These are phyloP conservation scores for Botrytis paeoniae DNA, from an alignment of 2,329 filamentous ascomycete species.

Conservation along the genomic window DNA sequence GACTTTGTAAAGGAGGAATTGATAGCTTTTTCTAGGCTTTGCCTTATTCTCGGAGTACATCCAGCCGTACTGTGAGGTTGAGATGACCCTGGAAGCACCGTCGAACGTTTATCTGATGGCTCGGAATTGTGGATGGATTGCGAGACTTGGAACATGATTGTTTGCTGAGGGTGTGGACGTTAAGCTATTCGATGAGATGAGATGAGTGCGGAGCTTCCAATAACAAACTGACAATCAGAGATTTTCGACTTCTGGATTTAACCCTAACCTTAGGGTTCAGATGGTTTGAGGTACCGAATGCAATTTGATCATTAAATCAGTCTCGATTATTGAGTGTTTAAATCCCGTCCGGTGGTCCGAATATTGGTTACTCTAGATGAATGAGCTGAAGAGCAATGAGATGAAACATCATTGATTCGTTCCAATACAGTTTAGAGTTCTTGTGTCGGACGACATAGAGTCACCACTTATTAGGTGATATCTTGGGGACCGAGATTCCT, in stretches of 20 bases:
- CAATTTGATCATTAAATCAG: neutral
- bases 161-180: neutral
- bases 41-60: neutral
- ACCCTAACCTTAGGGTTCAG: neutral
- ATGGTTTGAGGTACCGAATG: neutral
- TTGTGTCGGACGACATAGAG: neutral
- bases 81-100: neutral
- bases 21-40: neutral
- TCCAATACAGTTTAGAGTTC: neutral
- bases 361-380: neutral
- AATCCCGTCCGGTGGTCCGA: neutral
- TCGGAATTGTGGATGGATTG: neutral
- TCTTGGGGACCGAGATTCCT: neutral
- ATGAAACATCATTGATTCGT: neutral
- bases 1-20: neutral
- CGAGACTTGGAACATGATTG: neutral
- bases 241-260: neutral
- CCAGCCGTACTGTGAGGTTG: neutral
- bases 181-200: neutral
- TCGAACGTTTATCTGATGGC: neutral
- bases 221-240: neutral
- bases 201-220: neutral
- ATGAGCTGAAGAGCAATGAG: neutral
- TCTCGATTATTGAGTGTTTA: neutral
- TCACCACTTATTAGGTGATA: neutral